These are phyloP conservation scores for Tolypocladium cylindrosporum DNA, from an alignment of 2,329 filamentous ascomycete genomes.

Conservation along the genomic window DNA sequence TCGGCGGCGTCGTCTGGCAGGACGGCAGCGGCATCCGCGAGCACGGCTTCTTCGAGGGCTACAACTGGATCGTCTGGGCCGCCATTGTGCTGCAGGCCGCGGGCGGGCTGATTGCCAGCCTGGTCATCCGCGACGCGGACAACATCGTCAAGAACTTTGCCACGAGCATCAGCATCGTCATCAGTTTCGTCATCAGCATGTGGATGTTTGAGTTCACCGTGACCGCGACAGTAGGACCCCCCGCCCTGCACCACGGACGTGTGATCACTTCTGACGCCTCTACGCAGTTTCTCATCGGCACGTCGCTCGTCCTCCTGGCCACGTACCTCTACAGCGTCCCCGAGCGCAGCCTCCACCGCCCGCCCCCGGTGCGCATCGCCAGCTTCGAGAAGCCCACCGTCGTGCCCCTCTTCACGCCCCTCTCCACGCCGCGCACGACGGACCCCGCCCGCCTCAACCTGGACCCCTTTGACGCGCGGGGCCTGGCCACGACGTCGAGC, in stretches of 20 bases:
- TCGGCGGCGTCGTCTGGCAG: constrained; percentile 77
- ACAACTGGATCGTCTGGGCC: constrained; percentile 85
- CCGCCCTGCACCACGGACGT: not conserved
- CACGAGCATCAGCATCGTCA: constrained; percentile 80
- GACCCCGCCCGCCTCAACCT: constrained; percentile 23
- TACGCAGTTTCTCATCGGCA: constrained; percentile 71
- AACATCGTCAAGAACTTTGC: constrained; percentile 93
- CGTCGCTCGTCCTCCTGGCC: constrained; percentile 65
- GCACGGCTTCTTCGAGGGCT: constrained; percentile 88
- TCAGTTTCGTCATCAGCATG: constrained; percentile 78
- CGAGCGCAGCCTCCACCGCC: constrained; percentile 44
- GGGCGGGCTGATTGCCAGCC: constrained; percentile 65
- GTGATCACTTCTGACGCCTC: not conserved
- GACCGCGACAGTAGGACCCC: constrained; percentile 56
- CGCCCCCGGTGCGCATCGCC: constrained; percentile 58
- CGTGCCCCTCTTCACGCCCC: constrained; percentile 33
- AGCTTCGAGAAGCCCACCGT: constrained; percentile 67
- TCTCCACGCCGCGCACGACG: constrained; percentile 17
- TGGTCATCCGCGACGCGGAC: constrained; percentile 30
- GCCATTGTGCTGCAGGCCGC: constrained; percentile 74
- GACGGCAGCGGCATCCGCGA: constrained; percentile 77
- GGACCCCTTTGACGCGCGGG: constrained; percentile 30
- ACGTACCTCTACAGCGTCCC: constrained; percentile 77
- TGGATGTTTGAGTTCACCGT: constrained; percentile 76
- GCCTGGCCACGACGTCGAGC: constrained; percentile 31